Evolutionary conservation across 129 eudicot genomes (phyloP).

Genomic region (Pseudognaphalium luteoalbum): DNA sequence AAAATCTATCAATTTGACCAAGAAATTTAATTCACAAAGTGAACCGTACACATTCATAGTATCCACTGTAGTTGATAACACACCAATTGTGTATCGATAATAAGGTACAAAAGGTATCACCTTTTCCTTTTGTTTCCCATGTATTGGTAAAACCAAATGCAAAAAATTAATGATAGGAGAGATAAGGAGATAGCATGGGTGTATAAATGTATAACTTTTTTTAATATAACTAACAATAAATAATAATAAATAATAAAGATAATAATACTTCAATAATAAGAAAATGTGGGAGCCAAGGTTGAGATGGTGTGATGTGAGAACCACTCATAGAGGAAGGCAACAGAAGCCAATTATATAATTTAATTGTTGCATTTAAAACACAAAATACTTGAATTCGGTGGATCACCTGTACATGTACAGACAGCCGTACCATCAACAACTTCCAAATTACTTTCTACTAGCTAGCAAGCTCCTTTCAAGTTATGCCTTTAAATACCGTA

Average conservation of each 20-base stretch:
- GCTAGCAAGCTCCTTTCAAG: background rate
- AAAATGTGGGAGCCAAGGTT: background rate
- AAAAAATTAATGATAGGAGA: background rate
- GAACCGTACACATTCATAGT: background rate
- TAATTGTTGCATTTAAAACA: slow-evolving; percentile 5
- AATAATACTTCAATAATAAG: background rate
- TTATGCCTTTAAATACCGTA: too few species aligned
- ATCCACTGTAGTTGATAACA: background rate
- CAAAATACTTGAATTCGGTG: slow-evolving; percentile 23
- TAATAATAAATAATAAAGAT: background rate
- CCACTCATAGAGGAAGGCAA: slow-evolving; percentile 16
- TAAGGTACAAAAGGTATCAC: background rate
- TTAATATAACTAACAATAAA: background rate
- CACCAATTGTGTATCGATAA: background rate
- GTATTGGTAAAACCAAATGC: background rate
- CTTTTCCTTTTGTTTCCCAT: background rate
- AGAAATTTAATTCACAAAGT: background rate
- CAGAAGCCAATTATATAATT: background rate
- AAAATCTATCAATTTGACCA: too few species aligned
- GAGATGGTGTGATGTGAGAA: slow-evolving; percentile 12
- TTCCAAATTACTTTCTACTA: background rate
- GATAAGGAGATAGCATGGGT: background rate
- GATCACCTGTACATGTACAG: background rate
- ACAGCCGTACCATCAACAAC: slow-evolving; percentile 22
- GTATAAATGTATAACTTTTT: background rate